Conservation (phyloP, 208 protist genomes). For the Leishmania braziliensis region DNA sequence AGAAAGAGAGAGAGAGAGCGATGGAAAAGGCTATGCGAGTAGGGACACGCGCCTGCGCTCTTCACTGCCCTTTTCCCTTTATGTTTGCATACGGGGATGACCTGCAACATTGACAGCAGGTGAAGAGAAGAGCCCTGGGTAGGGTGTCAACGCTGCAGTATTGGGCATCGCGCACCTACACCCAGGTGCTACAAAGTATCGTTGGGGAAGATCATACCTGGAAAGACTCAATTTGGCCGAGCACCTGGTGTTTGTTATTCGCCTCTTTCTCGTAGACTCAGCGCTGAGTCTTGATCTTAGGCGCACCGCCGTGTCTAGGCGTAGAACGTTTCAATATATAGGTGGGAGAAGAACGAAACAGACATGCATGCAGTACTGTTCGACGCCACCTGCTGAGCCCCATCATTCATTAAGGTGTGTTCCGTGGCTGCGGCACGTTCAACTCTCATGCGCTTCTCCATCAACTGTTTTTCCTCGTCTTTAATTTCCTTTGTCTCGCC, state of each 20-base stretch:
- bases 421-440: neutral
- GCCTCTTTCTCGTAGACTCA: neutral
- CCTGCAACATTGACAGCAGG: neutral
- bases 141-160: neutral
- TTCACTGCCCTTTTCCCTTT: neutral
- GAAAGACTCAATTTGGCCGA: neutral
- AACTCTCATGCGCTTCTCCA: neutral
- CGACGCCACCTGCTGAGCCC: neutral
- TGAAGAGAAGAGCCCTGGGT: neutral
- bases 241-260: neutral
- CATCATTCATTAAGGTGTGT: neutral
- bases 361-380: neutral
- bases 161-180: neutral
- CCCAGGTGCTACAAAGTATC: neutral
- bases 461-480: neutral
- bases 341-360: neutral
- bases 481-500: neutral
- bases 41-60: neutral
- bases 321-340: neutral
- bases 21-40: neutral
- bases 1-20: neutral
- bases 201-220: neutral
- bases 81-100: neutral
- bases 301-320: neutral
- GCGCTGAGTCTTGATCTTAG: neutral